Evolutionary conservation across 352 stramenopile genomes (phyloP).

Genomic region (Pythium scleroteichum): DNA sequence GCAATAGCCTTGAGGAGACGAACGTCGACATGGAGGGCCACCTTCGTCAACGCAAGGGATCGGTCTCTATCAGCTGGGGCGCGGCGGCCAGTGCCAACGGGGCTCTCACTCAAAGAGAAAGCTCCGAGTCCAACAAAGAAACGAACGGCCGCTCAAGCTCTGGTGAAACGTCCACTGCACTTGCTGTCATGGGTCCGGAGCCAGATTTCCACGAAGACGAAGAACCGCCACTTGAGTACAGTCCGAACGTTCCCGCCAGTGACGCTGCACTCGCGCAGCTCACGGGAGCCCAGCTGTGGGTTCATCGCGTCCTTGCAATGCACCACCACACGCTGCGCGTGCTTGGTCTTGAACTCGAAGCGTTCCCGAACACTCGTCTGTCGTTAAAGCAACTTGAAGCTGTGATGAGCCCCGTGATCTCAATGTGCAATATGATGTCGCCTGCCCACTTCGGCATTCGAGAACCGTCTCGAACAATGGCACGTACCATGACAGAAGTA

Average conservation of each 20-base stretch:
- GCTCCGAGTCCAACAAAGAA: not conserved
- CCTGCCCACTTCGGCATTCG: slow-evolving; percentile 75
- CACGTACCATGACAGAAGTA: slow-evolving; percentile 70
- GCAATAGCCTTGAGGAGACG: slow-evolving; percentile 59
- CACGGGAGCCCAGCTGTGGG: slow-evolving; percentile 65
- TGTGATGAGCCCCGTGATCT: slow-evolving; percentile 61
- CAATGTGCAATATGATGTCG: slow-evolving; percentile 53
- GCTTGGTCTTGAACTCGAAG: slow-evolving; percentile 45
- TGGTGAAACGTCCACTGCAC: not conserved
- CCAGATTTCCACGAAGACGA: slow-evolving; percentile 20
- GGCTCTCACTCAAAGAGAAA: too few species aligned
- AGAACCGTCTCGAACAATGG: slow-evolving; percentile 63
- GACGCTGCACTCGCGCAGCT: slow-evolving; percentile 50
- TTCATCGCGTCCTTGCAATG: slow-evolving; percentile 65
- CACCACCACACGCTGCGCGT: slow-evolving; percentile 60
- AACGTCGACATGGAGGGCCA: slow-evolving; percentile 52
- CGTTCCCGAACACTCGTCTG: slow-evolving; percentile 70
- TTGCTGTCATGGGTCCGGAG: slow-evolving; percentile 16
- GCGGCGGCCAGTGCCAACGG: slow-evolving; percentile 4
- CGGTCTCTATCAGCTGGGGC: slow-evolving; percentile 22
- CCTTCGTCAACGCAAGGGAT: slow-evolving; percentile 33
- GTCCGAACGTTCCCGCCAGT: slow-evolving; percentile 17
- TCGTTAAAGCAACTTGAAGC: slow-evolving; percentile 74
- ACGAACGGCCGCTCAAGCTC: not conserved
- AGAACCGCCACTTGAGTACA: slow-evolving; percentile 27